Conservation (phyloP, 73 alveolate species). For the Stentor roeselii region DNA sequence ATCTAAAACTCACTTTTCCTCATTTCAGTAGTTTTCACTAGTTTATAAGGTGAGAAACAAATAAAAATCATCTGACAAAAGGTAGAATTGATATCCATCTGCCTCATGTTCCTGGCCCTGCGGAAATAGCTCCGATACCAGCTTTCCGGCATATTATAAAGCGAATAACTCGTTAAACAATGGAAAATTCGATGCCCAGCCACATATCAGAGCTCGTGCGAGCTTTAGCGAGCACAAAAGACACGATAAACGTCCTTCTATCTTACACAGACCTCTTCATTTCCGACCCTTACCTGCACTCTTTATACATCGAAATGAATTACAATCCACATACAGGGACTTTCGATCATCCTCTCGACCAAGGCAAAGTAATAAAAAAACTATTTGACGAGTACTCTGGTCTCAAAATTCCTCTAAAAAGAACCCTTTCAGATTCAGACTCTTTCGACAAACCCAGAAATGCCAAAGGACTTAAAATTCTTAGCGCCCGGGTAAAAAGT, state of each 20-base stretch:
- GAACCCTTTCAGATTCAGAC: neutral
- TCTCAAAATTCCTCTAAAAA: neutral
- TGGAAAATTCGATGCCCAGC: neutral
- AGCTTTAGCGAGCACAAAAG: neutral
- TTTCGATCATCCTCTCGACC: neutral
- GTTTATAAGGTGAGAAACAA: conserved; percentile 22
- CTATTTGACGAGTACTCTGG: neutral
- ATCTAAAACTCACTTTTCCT: neutral
- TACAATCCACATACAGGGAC: neutral
- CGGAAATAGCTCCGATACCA: neutral
- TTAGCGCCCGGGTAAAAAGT: neutral
- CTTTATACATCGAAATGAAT: neutral
- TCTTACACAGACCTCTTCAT: neutral
- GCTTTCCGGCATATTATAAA: neutral
- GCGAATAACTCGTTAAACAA: no score
- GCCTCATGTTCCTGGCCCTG: conserved; percentile 6
- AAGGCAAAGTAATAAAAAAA: no score
- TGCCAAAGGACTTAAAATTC: neutral
- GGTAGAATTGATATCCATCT: conserved; percentile 24
- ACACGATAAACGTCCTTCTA: neutral
- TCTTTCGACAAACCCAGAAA: neutral
- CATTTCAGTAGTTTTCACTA: neutral
- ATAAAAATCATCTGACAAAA: conserved; percentile 10
- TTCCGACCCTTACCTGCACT: neutral
- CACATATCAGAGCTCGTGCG: neutral